Conservation (phyloP, 2,329 filamentous ascomycete genomes). For the Fusarium staphyleae region DNA sequence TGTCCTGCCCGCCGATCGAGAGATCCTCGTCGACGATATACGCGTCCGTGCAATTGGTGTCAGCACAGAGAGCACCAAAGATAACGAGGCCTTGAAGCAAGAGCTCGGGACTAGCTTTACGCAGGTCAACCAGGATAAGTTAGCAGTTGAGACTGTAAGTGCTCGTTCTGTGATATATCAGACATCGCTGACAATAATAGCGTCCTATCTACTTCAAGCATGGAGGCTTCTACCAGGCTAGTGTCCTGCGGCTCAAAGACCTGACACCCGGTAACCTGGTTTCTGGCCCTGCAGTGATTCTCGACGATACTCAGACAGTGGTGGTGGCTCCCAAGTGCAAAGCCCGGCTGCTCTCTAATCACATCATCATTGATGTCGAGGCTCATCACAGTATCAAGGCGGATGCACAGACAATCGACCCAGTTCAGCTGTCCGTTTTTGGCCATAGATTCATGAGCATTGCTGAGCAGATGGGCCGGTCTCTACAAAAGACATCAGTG, state of each 20-base stretch:
- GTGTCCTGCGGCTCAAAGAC: slow-evolving; percentile 30
- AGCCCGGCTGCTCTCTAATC: slow-evolving; percentile 43
- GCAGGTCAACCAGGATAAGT: slow-evolving; percentile 6
- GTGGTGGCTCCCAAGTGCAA: slow-evolving; percentile 61
- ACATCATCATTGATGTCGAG: slow-evolving; percentile 45
- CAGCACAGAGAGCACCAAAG: slow-evolving; percentile 12
- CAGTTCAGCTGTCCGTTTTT: slow-evolving; percentile 76
- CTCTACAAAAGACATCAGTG: slow-evolving; percentile 76
- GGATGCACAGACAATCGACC: slow-evolving; percentile 62
- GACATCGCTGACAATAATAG: background rate
- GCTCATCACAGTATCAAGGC: slow-evolving; percentile 9
- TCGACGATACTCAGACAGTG: slow-evolving; percentile 76
- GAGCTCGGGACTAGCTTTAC: slow-evolving; percentile 18
- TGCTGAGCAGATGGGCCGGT: slow-evolving; percentile 80
- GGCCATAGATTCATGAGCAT: slow-evolving; percentile 82
- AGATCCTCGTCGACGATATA: slow-evolving; percentile 51
- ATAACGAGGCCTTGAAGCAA: slow-evolving; percentile 14
- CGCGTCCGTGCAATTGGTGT: slow-evolving; percentile 49
- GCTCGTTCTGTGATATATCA: background rate
- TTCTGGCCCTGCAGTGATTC: slow-evolving; percentile 71
- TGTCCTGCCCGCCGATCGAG: slow-evolving; percentile 40
- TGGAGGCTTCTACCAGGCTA: slow-evolving; percentile 36
- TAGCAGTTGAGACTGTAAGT: slow-evolving; percentile 4
- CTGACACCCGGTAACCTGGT: slow-evolving; percentile 22
- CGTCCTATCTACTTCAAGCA: slow-evolving; percentile 26